A percentile compares a stretch with the other conserved stretches of the same genome.
phyloP scores from a whole-genome alignment of 805 yeast genomes.

The Scheffersomyces lignosus region DNA sequence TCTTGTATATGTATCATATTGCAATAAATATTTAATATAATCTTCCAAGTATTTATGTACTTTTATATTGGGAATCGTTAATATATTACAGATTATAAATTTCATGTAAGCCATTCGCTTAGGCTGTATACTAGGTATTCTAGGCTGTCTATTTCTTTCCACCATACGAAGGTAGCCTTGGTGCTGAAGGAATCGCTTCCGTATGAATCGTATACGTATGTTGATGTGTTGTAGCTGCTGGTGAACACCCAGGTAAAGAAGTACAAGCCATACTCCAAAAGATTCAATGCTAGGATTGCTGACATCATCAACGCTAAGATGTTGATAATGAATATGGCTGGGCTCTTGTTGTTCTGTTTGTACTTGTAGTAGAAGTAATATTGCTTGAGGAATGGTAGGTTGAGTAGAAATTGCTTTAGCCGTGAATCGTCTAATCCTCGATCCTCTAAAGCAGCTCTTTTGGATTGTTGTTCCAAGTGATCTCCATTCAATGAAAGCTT shows the following conservation, averaged over 20 bases:
- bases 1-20: constrained; percentile 5
- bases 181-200: constrained; percentile 7
- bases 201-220: constrained; percentile 14
- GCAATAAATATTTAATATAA: constrained; percentile 4
- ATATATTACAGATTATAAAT: constrained; percentile 1
- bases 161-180: constrained; percentile 21
- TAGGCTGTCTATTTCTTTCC: constrained; percentile 32
- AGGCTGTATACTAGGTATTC: constrained; percentile 27
- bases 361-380: constrained; percentile 25
- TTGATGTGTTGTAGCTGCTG: constrained; percentile 1
- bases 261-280: constrained; percentile 15
- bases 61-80: background rate
- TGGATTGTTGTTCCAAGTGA: background rate
- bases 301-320: constrained; percentile 21
- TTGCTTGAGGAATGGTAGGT: constrained; percentile 33
- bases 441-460: constrained; percentile 1
- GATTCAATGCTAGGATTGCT: constrained; percentile 17
- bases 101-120: constrained; percentile 2
- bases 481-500: constrained; percentile 11
- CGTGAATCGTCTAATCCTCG: background rate
- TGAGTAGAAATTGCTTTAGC: constrained; percentile 13
- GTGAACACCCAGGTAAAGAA: constrained; percentile 7
- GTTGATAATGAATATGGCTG: constrained; percentile 20
- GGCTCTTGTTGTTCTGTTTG: constrained; percentile 17
- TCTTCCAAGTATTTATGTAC: background rate